Conservation (phyloP, 2,329 filamentous ascomycete genomes). For the Cercospora canescens region DNA sequence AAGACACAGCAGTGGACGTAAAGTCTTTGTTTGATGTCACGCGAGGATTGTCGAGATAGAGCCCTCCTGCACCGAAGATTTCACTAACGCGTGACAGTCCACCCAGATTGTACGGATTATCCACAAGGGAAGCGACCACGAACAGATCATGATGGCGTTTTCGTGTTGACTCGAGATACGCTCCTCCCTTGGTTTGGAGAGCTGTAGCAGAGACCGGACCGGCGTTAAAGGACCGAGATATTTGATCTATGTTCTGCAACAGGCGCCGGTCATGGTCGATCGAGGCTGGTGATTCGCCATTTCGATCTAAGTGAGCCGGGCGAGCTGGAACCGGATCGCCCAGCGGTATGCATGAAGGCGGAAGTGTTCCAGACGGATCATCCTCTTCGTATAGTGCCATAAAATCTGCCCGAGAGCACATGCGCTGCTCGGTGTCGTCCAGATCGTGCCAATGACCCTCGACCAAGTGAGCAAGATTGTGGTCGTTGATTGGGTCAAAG, state of each 20-base stretch:
- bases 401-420: constrained; percentile 44
- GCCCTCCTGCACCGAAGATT: constrained; percentile 50
- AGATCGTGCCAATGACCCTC: constrained; percentile 47
- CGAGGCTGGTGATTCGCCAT: not conserved
- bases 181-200: constrained; percentile 54
- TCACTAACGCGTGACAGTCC: constrained; percentile 53
- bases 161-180: constrained; percentile 42
- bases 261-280: constrained; percentile 14
- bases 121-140: constrained; percentile 52
- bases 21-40: constrained; percentile 50
- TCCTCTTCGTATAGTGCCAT: constrained; percentile 36
- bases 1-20: constrained; percentile 50
- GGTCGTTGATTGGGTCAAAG: constrained; percentile 46
- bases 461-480: constrained; percentile 46
- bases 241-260: constrained; percentile 19
- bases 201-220: constrained; percentile 26
- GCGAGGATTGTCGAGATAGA: constrained; percentile 46
- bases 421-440: constrained; percentile 42
- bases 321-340: constrained; percentile 25
- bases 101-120: constrained; percentile 53
- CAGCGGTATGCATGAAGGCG: constrained; percentile 35
- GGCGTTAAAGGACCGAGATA: constrained; percentile 20
- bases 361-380: constrained; percentile 8
- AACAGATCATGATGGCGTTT: constrained; percentile 38
- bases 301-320: not conserved